Evolutionary conservation across 352 stramenopile genomes (phyloP), one percentile per base, ranked within the genome.

Genomic region (Globisporangium paroecandrum): DNA sequence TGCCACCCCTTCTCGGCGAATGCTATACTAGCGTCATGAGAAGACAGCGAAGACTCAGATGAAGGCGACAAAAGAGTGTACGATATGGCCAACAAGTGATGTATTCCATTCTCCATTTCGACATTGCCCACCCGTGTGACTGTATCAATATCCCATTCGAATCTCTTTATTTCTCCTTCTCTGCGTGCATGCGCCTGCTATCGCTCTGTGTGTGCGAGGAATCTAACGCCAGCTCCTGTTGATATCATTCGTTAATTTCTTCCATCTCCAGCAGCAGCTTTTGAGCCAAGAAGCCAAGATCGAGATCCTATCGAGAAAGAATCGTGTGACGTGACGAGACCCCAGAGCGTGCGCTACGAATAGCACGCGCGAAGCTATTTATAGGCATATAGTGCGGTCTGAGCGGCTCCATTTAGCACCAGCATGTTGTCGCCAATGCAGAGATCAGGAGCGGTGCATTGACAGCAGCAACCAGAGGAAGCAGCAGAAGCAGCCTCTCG

Each of bases 51-150:
- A 46, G 38, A 46, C 38, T 13, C n/a, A 58, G 53, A 34, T 9
- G 24, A 34, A 12, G 53, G 53, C 25, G 13, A 38, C 53, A n/a
- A 27, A 29, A 55, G 51, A 38, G 53, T 58, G 54, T 59, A 59
- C 54, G 54, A 59, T 59, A 59, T 59, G 54, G 25, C 54, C 12
- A 41, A 59, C 43, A 51, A 59, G 27, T 59, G 54, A 59, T 59
- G 54, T 41, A 59, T 59, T 41, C 27, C 25, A 9, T 59, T 25
- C 54, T 59, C 27, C 20, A 59, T 25, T n/a, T 59, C 49, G 24
- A 15, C 20, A 15, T 55, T 13, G 20, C 8, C 18, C 15, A 20
- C 12, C 41, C 15, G 5, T 49, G 43, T 51, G 43, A 24, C 18
- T 51, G 43, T 51, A 24, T 24, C 43, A 51, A 51, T 51, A 51